Evolutionary conservation across 1,139 yeast species (phyloP).

Genomic region (Sugiyamaella neomexicana): DNA sequence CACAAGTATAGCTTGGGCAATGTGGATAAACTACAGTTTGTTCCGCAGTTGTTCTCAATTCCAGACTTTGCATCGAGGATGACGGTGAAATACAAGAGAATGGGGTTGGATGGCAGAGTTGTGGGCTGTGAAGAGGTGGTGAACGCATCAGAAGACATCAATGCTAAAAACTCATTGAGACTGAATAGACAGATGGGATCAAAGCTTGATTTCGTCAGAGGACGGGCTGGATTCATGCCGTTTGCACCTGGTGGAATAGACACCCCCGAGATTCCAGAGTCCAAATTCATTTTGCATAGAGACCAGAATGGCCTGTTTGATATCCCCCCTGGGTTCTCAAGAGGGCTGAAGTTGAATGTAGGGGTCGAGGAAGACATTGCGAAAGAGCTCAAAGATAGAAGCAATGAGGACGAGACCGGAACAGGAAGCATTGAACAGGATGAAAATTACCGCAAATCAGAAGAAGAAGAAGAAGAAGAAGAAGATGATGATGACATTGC

Average conservation of each 20-base stretch:
- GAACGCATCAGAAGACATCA: slow-evolving; percentile 55
- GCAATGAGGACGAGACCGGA: slow-evolving; percentile 29
- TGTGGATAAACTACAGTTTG: slow-evolving; percentile 35
- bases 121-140: slow-evolving; percentile 59
- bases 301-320: slow-evolving; percentile 77
- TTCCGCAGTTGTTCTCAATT: slow-evolving; percentile 39
- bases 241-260: slow-evolving; percentile 89
- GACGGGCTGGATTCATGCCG: slow-evolving; percentile 76
- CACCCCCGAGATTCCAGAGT: slow-evolving; percentile 43
- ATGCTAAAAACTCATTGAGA: slow-evolving; percentile 69
- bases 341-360: slow-evolving; percentile 56
- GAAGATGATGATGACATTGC: slow-evolving; percentile 16
- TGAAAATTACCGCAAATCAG: slow-evolving; percentile 17
- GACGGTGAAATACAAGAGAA: slow-evolving; percentile 46
- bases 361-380: slow-evolving; percentile 32
- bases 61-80: slow-evolving; percentile 47
- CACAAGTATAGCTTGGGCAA: slow-evolving; percentile 38
- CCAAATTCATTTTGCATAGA: slow-evolving; percentile 51
- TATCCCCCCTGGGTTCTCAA: slow-evolving; percentile 73
- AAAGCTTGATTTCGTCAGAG: slow-evolving; percentile 61
- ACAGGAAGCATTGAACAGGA: slow-evolving; percentile 11
- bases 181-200: slow-evolving; percentile 67
- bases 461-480: slow-evolving; percentile 2
- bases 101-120: slow-evolving; percentile 74
- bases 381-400: slow-evolving; percentile 33